A percentile compares a stretch with the other conserved stretches of the same genome.
Conservation (phyloP, 2,329 filamentous ascomycete species). For the Anisogramma anomala region DNA sequence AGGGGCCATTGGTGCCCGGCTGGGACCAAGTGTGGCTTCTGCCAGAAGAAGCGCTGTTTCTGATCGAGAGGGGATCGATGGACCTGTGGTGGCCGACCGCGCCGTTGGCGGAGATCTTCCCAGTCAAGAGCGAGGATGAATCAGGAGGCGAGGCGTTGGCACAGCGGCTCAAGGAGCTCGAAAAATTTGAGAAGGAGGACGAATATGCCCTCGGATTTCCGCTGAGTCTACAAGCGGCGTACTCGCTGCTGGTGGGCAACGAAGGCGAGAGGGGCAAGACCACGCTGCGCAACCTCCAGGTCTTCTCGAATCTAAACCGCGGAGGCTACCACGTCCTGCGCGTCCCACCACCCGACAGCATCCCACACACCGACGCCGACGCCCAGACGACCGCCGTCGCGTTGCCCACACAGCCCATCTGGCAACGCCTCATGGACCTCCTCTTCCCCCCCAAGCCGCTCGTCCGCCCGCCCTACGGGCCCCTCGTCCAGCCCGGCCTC, state of each 20-base stretch:
- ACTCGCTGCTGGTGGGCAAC: conserved; percentile 68
- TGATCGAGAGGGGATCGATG: conserved; percentile 77
- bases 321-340: conserved; percentile 72
- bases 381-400: background rate
- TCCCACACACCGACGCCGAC: conserved; percentile 1
- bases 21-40: conserved; percentile 66
- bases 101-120: conserved; percentile 38
- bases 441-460: conserved; percentile 22
- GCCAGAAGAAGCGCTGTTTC: conserved; percentile 82
- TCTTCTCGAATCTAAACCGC: conserved; percentile 76
- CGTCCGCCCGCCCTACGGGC: conserved; percentile 33
- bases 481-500: conserved; percentile 50
- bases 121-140: conserved; percentile 18
- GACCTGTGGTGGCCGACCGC: conserved; percentile 72
- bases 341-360: conserved; percentile 32
- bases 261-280: conserved; percentile 51
- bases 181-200: conserved; percentile 25
- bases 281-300: conserved; percentile 69
- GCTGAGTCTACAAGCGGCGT: conserved; percentile 82
- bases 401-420: conserved; percentile 24
- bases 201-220: conserved; percentile 59
- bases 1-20: conserved; percentile 41
- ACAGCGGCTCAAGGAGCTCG: conserved; percentile 18
- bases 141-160: conserved; percentile 14
- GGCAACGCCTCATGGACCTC: conserved; percentile 44